Conservation (phyloP, 805 yeast genomes). For the Komagataella populi region DNA sequence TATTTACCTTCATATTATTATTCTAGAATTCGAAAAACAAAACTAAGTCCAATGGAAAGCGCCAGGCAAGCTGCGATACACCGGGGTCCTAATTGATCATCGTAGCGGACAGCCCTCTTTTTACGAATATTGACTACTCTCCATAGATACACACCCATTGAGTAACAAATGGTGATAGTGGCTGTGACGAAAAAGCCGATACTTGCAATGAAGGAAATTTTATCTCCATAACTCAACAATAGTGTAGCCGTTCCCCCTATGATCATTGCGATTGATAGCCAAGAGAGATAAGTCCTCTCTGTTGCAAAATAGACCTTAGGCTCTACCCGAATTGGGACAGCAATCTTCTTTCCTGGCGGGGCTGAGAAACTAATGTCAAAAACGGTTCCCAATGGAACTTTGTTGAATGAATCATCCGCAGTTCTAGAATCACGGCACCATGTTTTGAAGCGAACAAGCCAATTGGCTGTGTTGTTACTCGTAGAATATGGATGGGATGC, state of each 20-base stretch:
- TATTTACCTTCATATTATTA: neutral
- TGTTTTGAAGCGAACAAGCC: constrained; percentile 1
- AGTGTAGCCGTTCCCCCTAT: constrained; percentile 84
- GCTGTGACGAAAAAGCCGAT: constrained; percentile 81
- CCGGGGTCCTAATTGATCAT: constrained; percentile 80
- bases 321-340: constrained; percentile 92
- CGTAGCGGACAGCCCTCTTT: constrained; percentile 74
- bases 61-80: constrained; percentile 66
- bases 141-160: constrained; percentile 63
- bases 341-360: constrained; percentile 81
- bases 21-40: constrained; percentile 35
- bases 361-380: constrained; percentile 47
- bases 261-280: constrained; percentile 86
- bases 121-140: constrained; percentile 74
- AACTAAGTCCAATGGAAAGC: constrained; percentile 50
- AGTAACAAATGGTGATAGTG: constrained; percentile 54
- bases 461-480: neutral
- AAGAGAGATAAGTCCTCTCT: constrained; percentile 85
- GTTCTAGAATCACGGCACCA: constrained; percentile 8
- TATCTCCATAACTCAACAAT: constrained; percentile 72
- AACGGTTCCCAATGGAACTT: constrained; percentile 51
- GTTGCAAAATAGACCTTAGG: constrained; percentile 99
- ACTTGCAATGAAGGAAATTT: constrained; percentile 64
- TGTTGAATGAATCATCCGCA: constrained; percentile 36
- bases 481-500: neutral